Percentiles rank a stretch among this genome's conserved stretches.
Evolutionary conservation across 345 rosid species (phyloP).

Genomic region (Eucalyptus sp.): DNA sequence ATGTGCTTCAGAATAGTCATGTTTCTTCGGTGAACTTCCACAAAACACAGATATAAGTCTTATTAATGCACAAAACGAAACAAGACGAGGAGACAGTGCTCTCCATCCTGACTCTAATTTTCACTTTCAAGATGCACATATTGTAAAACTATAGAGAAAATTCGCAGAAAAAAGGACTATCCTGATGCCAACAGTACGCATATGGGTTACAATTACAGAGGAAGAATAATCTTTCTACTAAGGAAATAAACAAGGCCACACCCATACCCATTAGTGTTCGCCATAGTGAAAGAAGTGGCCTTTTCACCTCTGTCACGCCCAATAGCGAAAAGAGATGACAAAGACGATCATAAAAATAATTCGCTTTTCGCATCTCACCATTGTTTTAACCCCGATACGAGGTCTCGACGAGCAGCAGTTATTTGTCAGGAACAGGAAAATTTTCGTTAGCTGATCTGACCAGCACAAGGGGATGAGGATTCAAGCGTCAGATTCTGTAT

Average conservation of each 20-base stretch:
- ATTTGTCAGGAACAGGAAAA: too few species aligned
- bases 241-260: constrained; percentile 74
- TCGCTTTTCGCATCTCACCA: too few species aligned
- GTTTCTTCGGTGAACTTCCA: background rate
- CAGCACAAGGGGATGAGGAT: too few species aligned
- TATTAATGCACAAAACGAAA: background rate
- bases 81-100: too few species aligned
- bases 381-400: too few species aligned
- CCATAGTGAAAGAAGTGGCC: too few species aligned
- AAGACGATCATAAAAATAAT: too few species aligned
- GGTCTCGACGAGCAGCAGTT: too few species aligned
- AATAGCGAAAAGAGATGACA: too few species aligned
- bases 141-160: background rate
- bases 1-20: background rate
- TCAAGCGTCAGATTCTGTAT: too few species aligned
- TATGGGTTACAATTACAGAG: background rate
- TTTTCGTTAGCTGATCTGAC: too few species aligned
- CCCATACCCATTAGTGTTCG: constrained; percentile 78
- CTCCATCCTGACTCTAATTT: background rate
- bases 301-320: too few species aligned
- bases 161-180: background rate
- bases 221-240: constrained; percentile 41
- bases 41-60: background rate
- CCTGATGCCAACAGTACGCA: background rate
- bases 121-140: background rate